Conservation (phyloP, 2,329 filamentous ascomycete species). For the Pseudogymnoascus sp. region DNA sequence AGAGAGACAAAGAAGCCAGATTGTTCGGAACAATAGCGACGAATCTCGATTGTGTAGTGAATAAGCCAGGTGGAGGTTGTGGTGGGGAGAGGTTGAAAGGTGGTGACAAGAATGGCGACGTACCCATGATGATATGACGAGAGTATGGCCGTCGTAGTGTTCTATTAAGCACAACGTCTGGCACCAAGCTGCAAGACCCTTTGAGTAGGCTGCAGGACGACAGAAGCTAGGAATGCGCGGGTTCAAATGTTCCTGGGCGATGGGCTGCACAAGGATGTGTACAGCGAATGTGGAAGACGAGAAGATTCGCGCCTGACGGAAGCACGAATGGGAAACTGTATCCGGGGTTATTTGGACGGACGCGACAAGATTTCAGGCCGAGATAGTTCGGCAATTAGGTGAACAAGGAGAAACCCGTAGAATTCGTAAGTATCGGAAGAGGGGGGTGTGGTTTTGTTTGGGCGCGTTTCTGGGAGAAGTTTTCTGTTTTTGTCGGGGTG, state of each 20-base stretch:
- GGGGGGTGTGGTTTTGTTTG: not conserved
- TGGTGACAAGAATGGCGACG: constrained; percentile 5
- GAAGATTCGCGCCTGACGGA: constrained; percentile 5
- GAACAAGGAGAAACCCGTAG: not conserved
- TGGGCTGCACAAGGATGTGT: constrained; percentile 9
- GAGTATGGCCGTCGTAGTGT: not conserved
- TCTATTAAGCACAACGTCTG: constrained; percentile 6
- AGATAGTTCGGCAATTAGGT: not conserved
- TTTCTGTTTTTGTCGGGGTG: not conserved
- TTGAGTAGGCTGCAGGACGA: constrained; percentile 7
- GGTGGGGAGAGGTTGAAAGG: not conserved
- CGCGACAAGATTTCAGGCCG: not conserved
- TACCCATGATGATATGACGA: constrained; percentile 11
- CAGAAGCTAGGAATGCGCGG: constrained; percentile 5
- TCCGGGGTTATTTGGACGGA: not conserved
- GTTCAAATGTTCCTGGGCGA: constrained; percentile 3
- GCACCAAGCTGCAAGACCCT: constrained; percentile 7
- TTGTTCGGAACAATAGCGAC: constrained; percentile 1
- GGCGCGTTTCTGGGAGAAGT: not conserved
- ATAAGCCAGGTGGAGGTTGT: not conserved
- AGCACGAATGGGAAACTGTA: constrained; percentile 7
- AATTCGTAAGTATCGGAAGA: not conserved
- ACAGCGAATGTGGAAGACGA: constrained; percentile 1
- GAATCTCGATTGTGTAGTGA: constrained; percentile 5
- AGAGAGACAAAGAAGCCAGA: constrained; percentile 6